Conservation (phyloP, 2,329 filamentous ascomycete genomes). For the Aspergillus uvarum region DNA sequence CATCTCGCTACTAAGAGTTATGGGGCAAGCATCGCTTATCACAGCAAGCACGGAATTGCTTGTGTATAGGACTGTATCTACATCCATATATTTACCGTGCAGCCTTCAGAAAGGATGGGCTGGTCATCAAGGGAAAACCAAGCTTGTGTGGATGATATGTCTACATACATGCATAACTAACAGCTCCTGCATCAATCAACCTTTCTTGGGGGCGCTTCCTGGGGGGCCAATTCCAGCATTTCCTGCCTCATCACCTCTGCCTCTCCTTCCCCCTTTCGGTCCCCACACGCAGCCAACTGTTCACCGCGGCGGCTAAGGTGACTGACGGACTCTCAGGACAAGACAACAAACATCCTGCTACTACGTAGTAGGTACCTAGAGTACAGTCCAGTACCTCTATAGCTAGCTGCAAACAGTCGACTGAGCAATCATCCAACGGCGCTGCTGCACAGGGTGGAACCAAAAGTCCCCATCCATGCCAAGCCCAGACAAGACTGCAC, state of each 20-base stretch:
- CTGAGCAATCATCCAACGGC: neutral
- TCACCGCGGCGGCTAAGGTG: constrained; percentile 8
- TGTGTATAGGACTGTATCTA: neutral
- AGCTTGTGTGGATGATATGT: neutral
- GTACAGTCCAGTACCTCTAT: neutral
- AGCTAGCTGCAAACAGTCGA: constrained; percentile 4
- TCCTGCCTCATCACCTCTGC: neutral
- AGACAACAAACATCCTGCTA: neutral
- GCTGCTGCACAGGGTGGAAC: constrained; percentile 10
- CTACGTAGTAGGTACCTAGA: too few species aligned
- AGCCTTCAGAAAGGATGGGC: neutral
- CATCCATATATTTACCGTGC: too few species aligned
- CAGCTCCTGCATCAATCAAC: neutral
- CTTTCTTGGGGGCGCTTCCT: constrained; percentile 4
- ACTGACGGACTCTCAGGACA: neutral
- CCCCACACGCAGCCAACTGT: neutral
- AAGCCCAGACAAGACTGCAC: constrained; percentile 28
- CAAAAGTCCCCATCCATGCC: constrained; percentile 16
- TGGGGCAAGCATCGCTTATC: too few species aligned
- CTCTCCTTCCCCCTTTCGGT: neutral
- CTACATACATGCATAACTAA: neutral
- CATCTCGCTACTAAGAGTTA: neutral
- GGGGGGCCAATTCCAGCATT: constrained; percentile 6
- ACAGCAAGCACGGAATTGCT: neutral
- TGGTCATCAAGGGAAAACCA: neutral